These are phyloP conservation scores for Mucor saturninus DNA, from an alignment of 371 early-diverging fungal genomes.

Conservation along the genomic window DNA sequence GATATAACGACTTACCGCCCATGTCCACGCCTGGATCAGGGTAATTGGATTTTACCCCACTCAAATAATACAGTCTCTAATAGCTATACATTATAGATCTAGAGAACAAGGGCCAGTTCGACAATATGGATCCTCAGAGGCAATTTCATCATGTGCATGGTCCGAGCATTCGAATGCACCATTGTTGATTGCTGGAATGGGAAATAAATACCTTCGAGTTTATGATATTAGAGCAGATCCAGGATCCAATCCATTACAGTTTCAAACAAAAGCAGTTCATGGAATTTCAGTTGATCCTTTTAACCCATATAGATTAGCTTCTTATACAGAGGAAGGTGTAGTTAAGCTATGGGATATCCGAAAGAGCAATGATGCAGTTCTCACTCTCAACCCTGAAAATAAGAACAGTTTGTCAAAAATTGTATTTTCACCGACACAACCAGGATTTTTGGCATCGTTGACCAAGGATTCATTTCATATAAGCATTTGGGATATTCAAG, in stretches of 20 bases:
- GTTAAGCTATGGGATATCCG: slow-evolving; percentile 84
- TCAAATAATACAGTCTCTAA: not conserved
- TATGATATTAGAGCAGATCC: slow-evolving; percentile 71
- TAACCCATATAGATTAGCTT: slow-evolving; percentile 70
- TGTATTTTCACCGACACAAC: slow-evolving; percentile 65
- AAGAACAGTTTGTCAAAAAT: slow-evolving; percentile 58
- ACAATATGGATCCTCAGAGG: slow-evolving; percentile 76
- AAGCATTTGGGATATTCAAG: slow-evolving; percentile 73
- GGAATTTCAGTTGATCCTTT: slow-evolving; percentile 78
- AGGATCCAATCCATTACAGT: slow-evolving; percentile 47
- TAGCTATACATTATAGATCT: slow-evolving; percentile 11
- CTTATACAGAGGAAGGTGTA: slow-evolving; percentile 72
- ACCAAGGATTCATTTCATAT: slow-evolving; percentile 63
- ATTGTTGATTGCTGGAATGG: slow-evolving; percentile 78
- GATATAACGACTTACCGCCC: slow-evolving; percentile 16
- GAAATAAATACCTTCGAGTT: slow-evolving; percentile 70
- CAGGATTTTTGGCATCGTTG: slow-evolving; percentile 70
- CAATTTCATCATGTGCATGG: slow-evolving; percentile 79
- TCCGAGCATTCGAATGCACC: slow-evolving; percentile 54
- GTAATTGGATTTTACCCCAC: not conserved
- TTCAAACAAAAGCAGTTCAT: slow-evolving; percentile 76
- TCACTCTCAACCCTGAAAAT: slow-evolving; percentile 42
- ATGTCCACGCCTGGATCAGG: slow-evolving; percentile 16
- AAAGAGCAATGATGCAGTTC: slow-evolving; percentile 63
- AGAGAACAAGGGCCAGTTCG: slow-evolving; percentile 57